A percentile compares a stretch with the other conserved stretches of the same genome.
Conservation (phyloP, 2,329 filamentous ascomycete genomes). For the Alternaria atra region DNA sequence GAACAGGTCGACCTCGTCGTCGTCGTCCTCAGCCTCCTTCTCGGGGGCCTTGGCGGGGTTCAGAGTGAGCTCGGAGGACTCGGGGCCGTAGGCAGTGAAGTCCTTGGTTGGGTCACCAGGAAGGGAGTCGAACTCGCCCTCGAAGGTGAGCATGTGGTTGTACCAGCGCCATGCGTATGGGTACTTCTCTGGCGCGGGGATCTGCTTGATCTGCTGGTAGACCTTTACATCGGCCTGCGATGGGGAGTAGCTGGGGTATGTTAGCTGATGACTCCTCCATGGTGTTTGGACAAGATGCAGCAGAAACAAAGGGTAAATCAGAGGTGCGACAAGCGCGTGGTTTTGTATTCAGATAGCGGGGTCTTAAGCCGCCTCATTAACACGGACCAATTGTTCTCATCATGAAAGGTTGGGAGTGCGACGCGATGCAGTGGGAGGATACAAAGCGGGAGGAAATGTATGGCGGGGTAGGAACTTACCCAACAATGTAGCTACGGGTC, state of each 20-base stretch:
- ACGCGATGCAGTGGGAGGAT: conserved; percentile 29
- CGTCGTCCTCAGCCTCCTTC: conserved; percentile 64
- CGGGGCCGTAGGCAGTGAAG: conserved; percentile 91
- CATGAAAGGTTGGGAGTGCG: conserved; percentile 59
- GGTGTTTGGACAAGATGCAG: conserved; percentile 17
- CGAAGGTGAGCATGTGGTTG: conserved; percentile 95
- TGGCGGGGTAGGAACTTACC: conserved; percentile 67
- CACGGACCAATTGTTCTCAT: conserved; percentile 95
- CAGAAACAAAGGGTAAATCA: conserved; percentile 55
- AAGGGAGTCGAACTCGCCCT: conserved; percentile 90
- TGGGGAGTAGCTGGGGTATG: conserved; percentile 65
- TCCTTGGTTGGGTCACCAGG: conserved; percentile 90
- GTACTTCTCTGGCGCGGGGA: conserved; percentile 85
- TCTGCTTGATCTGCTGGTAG: conserved; percentile 85
- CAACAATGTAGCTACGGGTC: conserved; percentile 82
- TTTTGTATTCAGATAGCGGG: conserved; percentile 80
- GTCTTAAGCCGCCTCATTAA: conserved; percentile 96
- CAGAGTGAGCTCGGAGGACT: conserved; percentile 76
- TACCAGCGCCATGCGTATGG: conserved; percentile 97
- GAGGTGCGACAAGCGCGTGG: conserved; percentile 80
- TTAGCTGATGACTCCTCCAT: conserved; percentile 34
- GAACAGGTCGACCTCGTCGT: conserved; percentile 90
- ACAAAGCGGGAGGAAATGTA: conserved; percentile 24
- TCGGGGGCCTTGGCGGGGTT: conserved; percentile 87
- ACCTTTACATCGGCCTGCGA: conserved; percentile 95